Evolutionary conservation across 306 rosid genomes (phyloP), one percentile per base, ranked within the genome.

Genomic region (Fragaria iinumae): DNA sequence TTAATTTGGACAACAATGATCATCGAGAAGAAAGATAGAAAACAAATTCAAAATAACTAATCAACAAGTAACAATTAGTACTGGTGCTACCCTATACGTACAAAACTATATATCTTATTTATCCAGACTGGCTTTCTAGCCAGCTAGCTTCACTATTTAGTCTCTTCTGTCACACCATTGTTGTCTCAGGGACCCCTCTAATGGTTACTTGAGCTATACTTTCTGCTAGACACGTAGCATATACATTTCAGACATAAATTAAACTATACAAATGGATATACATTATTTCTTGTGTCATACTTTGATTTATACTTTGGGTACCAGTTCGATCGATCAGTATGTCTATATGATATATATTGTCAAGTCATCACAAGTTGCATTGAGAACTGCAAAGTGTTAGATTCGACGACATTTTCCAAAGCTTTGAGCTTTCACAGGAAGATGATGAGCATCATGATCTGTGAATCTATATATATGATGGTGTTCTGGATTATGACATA

Each of bases 281-380:
- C 0, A 34, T 4, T 71, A n/a, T 52, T 23, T 29, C 59, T 14
- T 17, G 3, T 71, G 18, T 34, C 2, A 6, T 8, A 8, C 12
- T 41, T 10, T 70, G 0, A 68, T 32, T 25, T 1, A 67, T 48
- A 39, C 32, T 44, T 17, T 59, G 4, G 53, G 18, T 23, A 21
- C 55, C n/a, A 43, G 9, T 44, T 17, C 52, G 25, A 4, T 16
- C 10, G 3, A 5, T 52, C 38, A 4, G 29, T 59, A 29, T 29
- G 2, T 29, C 32, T 29, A 29, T 29, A 29, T 74, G 47, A 65
- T 38, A 18, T 65, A 65, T 18, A 44, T 39, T 73, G 67, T 55
- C 76, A 73, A n/a, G n/a, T 56, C 76, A 73, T 53, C 66, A 53
- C 49, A 72, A 38, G 39, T 55, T 55, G 67, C 76, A 53, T 36